Evolutionary conservation across 148 eudicot species (phyloP), one percentile per base, ranked within the genome.

Genomic region (Chenopodium quinoa): DNA sequence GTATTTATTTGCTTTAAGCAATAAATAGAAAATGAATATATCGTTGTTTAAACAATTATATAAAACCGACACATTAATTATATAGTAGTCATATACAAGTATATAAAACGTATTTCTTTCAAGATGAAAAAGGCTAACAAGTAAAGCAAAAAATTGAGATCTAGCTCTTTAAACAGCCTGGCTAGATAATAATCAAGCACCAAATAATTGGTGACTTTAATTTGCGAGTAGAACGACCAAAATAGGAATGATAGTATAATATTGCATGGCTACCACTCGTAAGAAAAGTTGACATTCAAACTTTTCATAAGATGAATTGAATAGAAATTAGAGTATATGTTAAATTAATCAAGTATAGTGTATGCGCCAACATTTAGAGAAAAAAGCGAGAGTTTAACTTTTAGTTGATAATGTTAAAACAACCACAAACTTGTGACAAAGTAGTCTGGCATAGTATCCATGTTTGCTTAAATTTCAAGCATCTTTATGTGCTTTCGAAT

Each of bases 391-490:
- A 22, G 67, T 77, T 80, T 58, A 80, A 80, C 71, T 80, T 80
- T 80, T 80, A 60, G 82, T 72, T 80, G 16, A 64, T 80, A 72
- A n/a, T 80, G 40, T 48, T 71, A 40, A 56, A 68, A 54, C 73
- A 81, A 50, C 62, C 74, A 81, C 47, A 66, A 81, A 50, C 3
- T 67, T 9, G 37, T 44, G 60, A 74, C 17, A 63, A 74, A 64
- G 79, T 75, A 76, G 62, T 17, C 47, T 75, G 75, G 75, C 75
- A 67, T 82, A 76, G 73, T 76, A 80, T 73, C 62, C 84, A 82
- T 76, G 84, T 80, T 82, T 82, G 84, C 84, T 82, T 82, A 82
- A 34, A 75, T 67, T 50, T 82, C 84, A 82, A 82, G 84, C 84
- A 82, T 82, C 84, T 82, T 82, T 82, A 75, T 75, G 75, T 67